Percentiles rank a stretch among this genome's conserved stretches.
Evolutionary conservation across 2,329 filamentous ascomycete species (phyloP).

Genomic region (Elsinoe australis): DNA sequence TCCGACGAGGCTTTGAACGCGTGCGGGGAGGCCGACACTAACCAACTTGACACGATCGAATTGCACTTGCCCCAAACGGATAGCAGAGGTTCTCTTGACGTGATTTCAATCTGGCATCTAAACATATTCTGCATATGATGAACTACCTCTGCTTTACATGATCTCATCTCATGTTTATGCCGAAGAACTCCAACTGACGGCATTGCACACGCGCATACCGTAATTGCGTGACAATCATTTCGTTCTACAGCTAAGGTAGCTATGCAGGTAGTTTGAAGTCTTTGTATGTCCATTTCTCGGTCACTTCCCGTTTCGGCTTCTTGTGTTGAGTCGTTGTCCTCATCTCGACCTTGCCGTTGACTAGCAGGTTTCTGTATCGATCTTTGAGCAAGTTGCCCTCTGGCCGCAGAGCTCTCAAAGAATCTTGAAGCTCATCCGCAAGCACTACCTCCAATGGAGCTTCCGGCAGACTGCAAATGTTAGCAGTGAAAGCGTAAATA

Average conservation of each 20-base stretch:
- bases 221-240: too few species aligned
- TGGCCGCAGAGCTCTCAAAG: conserved; percentile 56
- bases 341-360: conserved; percentile 82
- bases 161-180: too few species aligned
- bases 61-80: too few species aligned
- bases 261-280: conserved; percentile 59
- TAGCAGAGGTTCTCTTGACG: too few species aligned
- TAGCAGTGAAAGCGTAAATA: conserved; percentile 8
- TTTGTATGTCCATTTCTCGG: conserved; percentile 97
- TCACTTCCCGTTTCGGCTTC: conserved; percentile 70
- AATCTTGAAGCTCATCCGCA: conserved; percentile 45
- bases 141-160: too few species aligned
- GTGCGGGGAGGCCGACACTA: too few species aligned
- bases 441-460: conserved; percentile 46
- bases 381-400: conserved; percentile 95
- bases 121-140: too few species aligned
- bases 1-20: too few species aligned
- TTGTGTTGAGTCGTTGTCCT: conserved; percentile 72
- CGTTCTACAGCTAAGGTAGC: neutral
- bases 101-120: too few species aligned
- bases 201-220: too few species aligned
- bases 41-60: too few species aligned
- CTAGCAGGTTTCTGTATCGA: conserved; percentile 77
- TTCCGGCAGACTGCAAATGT: conserved; percentile 57
- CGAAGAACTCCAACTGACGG: too few species aligned